Evolutionary conservation across 2,329 filamentous ascomycete species (phyloP), one percentile per base, ranked within the genome.

Genomic region (Pezizomycotina sp.): DNA sequence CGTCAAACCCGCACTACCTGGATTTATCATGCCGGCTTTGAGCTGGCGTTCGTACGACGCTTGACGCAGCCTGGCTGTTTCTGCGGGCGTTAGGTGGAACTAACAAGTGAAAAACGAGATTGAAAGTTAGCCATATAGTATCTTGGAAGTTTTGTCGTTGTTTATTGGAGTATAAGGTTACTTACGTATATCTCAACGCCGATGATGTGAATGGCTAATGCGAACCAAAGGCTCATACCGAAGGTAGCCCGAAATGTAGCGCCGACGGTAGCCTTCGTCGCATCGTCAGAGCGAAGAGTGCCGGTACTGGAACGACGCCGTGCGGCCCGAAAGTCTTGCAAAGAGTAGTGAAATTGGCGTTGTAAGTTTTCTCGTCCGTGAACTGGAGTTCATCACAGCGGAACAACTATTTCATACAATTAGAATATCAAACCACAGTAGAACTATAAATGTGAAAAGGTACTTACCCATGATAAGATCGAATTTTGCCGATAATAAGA

Each of bases 11-110:
- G 60, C 58, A 14, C 58, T 58, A 0, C 63, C 66, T 0, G 68
- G 62, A n/a, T 60, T 56, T 27, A 51, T 58, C 53, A 65, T 60
- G 0, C 68, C 68, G 4, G 63, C 61, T 43, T 66, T 65, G 5
- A 69, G 43, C 47, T 74, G 69, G 27, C 62, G 57, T 49, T 69
- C 61, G 46, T 68, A 71, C 4, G 63, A 68, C 1, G 73, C 58
- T n/a, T 60, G 57, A 7, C 69, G 59, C 29, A 74, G 52, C 4
- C 69, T 56, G 27, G 70, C 58, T 1, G 56, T 55, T 47, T 74
- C 69, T 8, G 52, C 58, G 0, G 68, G 66, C 0, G 69, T 74
- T 13, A 69, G 51, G 2, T 51, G 55, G 14, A 72, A 53, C 55
- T 71, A 60, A 2, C 54, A 15, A 36, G 58, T 55, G n/a, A n/a